A percentile compares a stretch with the other conserved stretches of the same genome.
Evolutionary conservation across 805 yeast genomes (phyloP).

Genomic region (Nakazawaea anatomiae): DNA sequence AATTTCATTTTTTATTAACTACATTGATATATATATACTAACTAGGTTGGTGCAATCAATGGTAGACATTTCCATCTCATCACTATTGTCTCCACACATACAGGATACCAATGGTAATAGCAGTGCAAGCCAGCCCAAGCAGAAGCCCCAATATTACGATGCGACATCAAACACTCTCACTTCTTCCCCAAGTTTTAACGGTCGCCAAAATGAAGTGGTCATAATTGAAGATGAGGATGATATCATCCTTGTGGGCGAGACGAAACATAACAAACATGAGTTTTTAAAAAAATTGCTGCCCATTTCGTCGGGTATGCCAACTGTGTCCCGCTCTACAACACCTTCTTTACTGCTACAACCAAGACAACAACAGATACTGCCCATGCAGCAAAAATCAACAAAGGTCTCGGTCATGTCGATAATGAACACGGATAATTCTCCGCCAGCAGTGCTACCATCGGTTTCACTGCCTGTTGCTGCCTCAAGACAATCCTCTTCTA

Average conservation of each 20-base stretch:
- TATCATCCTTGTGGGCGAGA: neutral
- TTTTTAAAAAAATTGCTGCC: neutral
- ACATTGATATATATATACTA: too few species aligned
- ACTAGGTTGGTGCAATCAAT: neutral
- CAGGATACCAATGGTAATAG: neutral
- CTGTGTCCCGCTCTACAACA: neutral
- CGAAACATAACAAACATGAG: constrained; percentile 1
- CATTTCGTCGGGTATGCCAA: neutral
- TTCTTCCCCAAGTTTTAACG: neutral
- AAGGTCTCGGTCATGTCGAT: constrained; percentile 10
- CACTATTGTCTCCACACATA: constrained; percentile 8
- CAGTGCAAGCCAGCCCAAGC: neutral
- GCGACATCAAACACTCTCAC: constrained; percentile 13
- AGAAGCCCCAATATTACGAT: constrained; percentile 10
- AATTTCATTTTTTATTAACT: too few species aligned
- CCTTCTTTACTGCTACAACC: neutral
- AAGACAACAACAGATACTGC: neutral
- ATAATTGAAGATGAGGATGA: constrained; percentile 5
- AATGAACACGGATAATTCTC: constrained; percentile 3
- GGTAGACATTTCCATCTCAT: constrained; percentile 13
- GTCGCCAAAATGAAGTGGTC: neutral
- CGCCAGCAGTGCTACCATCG: neutral
- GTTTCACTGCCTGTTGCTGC: neutral
- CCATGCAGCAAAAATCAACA: constrained; percentile 3
- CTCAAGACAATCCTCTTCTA: neutral